Conservation (phyloP, 371 early-diverging fungal species). For the Saksenaea vasiformis region DNA sequence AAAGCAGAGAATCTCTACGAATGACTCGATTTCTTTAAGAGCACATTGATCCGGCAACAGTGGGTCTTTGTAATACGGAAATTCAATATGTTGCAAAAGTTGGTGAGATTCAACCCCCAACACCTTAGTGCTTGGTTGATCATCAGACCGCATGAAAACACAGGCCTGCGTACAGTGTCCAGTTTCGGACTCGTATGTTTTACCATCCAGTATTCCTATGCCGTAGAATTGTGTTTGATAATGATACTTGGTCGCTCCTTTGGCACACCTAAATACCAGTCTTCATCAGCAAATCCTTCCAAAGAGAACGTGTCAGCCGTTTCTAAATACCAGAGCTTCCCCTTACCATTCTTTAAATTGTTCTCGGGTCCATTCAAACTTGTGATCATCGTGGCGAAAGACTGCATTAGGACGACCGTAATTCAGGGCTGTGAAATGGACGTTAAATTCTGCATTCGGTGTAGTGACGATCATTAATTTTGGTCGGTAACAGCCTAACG, state of each 20-base stretch:
- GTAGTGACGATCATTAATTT: slow-evolving; percentile 69
- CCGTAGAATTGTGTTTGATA: slow-evolving; percentile 71
- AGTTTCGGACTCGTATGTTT: slow-evolving; percentile 29
- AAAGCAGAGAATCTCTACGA: slow-evolving; percentile 24
- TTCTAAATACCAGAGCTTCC: not conserved
- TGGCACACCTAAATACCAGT: slow-evolving; percentile 39
- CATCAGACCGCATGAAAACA: slow-evolving; percentile 43
- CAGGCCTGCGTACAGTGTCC: slow-evolving; percentile 87
- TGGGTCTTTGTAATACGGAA: slow-evolving; percentile 35
- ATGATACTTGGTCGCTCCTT: slow-evolving; percentile 58
- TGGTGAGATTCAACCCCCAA: slow-evolving; percentile 17
- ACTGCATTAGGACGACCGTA: slow-evolving; percentile 69
- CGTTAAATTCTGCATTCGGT: slow-evolving; percentile 90
- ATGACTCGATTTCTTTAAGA: slow-evolving; percentile 20
- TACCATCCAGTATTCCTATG: slow-evolving; percentile 60
- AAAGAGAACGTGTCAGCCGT: not conserved
- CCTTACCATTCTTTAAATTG: slow-evolving; percentile 81
- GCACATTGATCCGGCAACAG: slow-evolving; percentile 15
- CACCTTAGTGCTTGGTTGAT: not conserved
- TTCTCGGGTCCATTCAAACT: slow-evolving; percentile 90
- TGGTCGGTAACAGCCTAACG: slow-evolving; percentile 72
- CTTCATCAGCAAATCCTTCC: not conserved
- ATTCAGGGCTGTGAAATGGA: slow-evolving; percentile 72
- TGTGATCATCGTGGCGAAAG: slow-evolving; percentile 86
- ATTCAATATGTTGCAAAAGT: slow-evolving; percentile 33